Base-by-base conservation (phyloP, 495 filamentous ascomycete genomes). In the Massariosphaeria phaeospora region DNA sequence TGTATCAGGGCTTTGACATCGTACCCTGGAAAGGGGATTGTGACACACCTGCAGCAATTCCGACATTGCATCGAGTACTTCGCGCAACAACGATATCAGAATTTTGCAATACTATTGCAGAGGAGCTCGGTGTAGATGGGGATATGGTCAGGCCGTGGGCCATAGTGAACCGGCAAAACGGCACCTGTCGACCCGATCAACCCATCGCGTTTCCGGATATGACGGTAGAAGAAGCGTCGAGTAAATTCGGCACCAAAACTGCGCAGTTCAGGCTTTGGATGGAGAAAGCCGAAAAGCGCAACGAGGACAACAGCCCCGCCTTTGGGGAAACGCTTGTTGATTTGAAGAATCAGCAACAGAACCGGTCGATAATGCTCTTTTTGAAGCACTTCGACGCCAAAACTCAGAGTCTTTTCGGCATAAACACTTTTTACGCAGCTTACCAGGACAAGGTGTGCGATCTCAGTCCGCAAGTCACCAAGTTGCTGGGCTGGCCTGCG, bases 161-260 rank as follows among this genome's bases (percentile, higher is more conserved):
- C 33, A 95, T 99, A 89, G 94, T 99, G 0, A 96, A 95, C 63
- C 87, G 93, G 9, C 93, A 99, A 65, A 99, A 99, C 66, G 96
- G 95, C 72, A 97, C 93, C 0, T 84, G 85, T 36, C 80, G 93
- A 23, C 93, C 94, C 0, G 93, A 99, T 66, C 81, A 86, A 41
- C 86, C 90, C 3, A 79, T 97, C 42, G 76, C 76, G 54, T 86
- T 93, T 50, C 71, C 79, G 1, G 76, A 83, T n/a, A 85, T 88
- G 70, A 88, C 84, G 5, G 73, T 96, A 13, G 91, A 96, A 64
- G 87, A 94, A 38, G 85, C 86, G 51, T 81, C 80, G 58, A 77
- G 69, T 62, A 86, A 78, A 64, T 79, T 76, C 55, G 80, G 77
- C 42, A 89, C 83, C 15, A 81, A 90, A 61, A 81, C 83, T 35